Conservation (phyloP, 345 rosid genomes). For the Eucalyptus coolabah region DNA sequence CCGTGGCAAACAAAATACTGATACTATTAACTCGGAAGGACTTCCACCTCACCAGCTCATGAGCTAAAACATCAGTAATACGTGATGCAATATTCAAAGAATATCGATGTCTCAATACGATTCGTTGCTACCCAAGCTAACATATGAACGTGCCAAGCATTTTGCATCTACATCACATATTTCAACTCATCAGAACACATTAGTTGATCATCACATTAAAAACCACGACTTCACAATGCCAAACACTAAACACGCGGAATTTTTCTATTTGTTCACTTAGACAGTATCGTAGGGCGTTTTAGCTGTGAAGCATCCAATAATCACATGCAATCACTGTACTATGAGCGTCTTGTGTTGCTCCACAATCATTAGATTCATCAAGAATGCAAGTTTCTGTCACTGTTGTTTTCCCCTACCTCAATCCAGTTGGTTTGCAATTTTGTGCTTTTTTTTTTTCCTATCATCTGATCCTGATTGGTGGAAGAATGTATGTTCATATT, state of each 20-base stretch:
- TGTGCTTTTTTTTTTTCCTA: background rate
- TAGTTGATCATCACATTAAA: background rate
- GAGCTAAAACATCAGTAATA: background rate
- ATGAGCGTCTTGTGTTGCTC: background rate
- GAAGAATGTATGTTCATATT: background rate
- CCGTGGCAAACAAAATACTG: background rate
- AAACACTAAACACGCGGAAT: background rate
- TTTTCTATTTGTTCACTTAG: background rate
- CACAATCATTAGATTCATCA: background rate
- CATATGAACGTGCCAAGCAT: background rate
- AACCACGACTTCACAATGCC: background rate
- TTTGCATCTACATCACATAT: background rate
- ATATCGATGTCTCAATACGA: background rate
- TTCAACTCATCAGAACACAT: background rate
- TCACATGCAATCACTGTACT: background rate
- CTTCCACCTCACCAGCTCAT: background rate
- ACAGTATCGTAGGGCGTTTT: background rate
- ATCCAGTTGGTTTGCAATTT: background rate
- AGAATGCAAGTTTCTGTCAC: background rate
- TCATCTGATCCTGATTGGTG: background rate
- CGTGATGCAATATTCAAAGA: background rate
- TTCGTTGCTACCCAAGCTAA: background rate
- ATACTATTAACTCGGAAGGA: background rate
- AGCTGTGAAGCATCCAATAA: background rate
- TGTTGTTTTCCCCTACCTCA: background rate